Evolutionary conservation across 495 filamentous ascomycete genomes (phyloP).

Genomic region (Glarea lozoyensis): DNA sequence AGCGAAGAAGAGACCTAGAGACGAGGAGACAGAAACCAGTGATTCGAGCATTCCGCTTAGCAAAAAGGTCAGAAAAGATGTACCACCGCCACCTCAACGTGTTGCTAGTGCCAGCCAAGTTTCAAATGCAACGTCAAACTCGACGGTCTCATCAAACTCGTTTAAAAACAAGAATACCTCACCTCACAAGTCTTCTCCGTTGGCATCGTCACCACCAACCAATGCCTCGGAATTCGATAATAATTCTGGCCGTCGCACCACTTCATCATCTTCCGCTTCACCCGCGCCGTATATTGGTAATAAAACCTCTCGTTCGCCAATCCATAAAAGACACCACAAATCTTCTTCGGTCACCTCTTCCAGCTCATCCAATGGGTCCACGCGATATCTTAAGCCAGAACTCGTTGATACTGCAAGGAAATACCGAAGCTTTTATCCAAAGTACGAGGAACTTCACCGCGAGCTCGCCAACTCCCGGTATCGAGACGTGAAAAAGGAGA

Average conservation of each 20-base stretch:
- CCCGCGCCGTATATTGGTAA: constrained; percentile 12
- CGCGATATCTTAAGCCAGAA: constrained; percentile 14
- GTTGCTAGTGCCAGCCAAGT: constrained; percentile 38
- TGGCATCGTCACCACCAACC: constrained; percentile 66
- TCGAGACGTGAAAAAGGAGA: constrained; percentile 46
- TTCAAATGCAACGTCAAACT: constrained; percentile 24
- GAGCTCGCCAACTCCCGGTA: constrained; percentile 39
- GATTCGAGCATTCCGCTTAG: constrained; percentile 18
- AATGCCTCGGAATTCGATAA: constrained; percentile 59
- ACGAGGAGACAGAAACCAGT: constrained; percentile 20
- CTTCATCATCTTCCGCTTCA: constrained; percentile 12
- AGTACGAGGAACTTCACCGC: constrained; percentile 53
- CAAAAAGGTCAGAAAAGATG: constrained; percentile 17
- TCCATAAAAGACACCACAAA: constrained; percentile 24
- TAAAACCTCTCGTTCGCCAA: constrained; percentile 14
- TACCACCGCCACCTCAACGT: constrained; percentile 24
- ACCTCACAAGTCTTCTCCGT: constrained; percentile 59
- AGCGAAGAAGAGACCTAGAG: constrained; percentile 23
- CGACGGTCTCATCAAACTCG: constrained; percentile 14
- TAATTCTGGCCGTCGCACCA: constrained; percentile 18
- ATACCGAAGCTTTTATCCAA: constrained; percentile 36
- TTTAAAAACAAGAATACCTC: constrained; percentile 22
- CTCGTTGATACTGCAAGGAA: constrained; percentile 18
- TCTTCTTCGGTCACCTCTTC: constrained; percentile 18
- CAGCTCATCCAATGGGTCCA: constrained; percentile 22